Evolutionary conservation across 176 grass and related monocot genomes (phyloP), one percentile per base, ranked within the genome.

Genomic region (Tuctoria greenei): DNA sequence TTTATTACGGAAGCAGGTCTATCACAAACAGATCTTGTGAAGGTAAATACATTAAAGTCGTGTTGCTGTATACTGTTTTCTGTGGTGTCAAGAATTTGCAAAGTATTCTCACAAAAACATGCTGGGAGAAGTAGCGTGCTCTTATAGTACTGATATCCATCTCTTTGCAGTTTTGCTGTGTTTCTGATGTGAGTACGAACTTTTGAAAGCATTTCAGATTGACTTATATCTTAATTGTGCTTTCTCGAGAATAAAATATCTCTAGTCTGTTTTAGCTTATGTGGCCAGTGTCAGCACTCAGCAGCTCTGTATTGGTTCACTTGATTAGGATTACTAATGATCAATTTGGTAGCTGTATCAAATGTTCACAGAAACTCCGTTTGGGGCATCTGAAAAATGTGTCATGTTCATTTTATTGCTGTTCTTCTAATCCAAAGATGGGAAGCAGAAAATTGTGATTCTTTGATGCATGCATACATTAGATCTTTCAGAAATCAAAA

Each of bases 1-100:
- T 89, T 93, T 77, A 93, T 98, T 79, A 98, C 86, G 73, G 95
- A 98, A 92, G 87, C 90, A 69, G 86, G 88, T 74, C 71, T 93
- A 54, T 81, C 91, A 65, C 84, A 98, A 76, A 90, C 82, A 71
- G 88, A 90, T 69, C 64, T 91, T 49, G 85, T 97, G 31, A 93
- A 93, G 93, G 93, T 97, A 93, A 79, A 52, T 77, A 42, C 31
- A 70, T 78, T 73, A 51, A 88, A 31, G 18, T 13, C 34, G 10
- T 61, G 54, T 61, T 62, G 28, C 18, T 28, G 64, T 80, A 47
- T 69, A 63, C 4, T 61, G 16, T 58, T 82, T 61, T 61, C 21
- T 63, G 41, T 39, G 37, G 38, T 76, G 23, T 81, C 61, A 66
- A 78, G 25, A 47, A 71, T 26, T 64, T 61, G 37, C 34, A 21